Evolutionary conservation across 1,139 yeast genomes (phyloP), one percentile per base, ranked within the genome.

Genomic region (Geotrichum histeridarum): DNA sequence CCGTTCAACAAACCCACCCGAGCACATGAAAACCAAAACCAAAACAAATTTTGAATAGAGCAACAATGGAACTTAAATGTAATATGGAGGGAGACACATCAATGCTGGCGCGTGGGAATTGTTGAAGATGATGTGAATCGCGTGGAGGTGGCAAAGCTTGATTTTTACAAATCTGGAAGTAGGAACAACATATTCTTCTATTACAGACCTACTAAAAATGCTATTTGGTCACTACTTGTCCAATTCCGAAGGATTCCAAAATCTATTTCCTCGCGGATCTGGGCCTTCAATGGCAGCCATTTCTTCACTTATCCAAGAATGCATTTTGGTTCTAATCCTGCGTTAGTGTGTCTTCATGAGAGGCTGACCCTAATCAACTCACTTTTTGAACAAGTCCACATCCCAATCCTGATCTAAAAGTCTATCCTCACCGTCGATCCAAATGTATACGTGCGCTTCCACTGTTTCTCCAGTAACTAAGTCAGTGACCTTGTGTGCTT

Each of bases 361-460:
- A 30, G 14, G 8, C 14, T 14, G 17, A 1, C 30, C 15, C 30
- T 17, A 17, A 17, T 12, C 8, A 41, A 31, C 51, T 48, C 18
- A 48, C 53, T 15, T 31, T 37, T 48, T 33, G 36, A 52, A 52
- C 18, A 15, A 11, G 8, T 52, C 52, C 37, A 52, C 42, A 31
- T 48, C 52, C 55, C 55, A 52, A 4, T 47, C 51, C 14, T 42
- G 36, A 12, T 31, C 48, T 5, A 37, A 12, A 9, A 52, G 39
- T 14, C 49, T 27, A 31, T 35, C 42, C 22, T 48, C 55, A 1
- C 57, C 59, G 35, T 60, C 66, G 8, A 54, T 54, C 69, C 70
- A 67, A 8, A 65, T 47, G 53, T 67, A 67, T 7, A 61, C 56
- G 35, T 51, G 43, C 1, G 68, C 68, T n/a, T 44, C 22, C 6